Percentiles rank a stretch among this genome's conserved stretches.
Conservation (phyloP, 1,284 basidiomycete species). For the Marasmius fiardii region DNA sequence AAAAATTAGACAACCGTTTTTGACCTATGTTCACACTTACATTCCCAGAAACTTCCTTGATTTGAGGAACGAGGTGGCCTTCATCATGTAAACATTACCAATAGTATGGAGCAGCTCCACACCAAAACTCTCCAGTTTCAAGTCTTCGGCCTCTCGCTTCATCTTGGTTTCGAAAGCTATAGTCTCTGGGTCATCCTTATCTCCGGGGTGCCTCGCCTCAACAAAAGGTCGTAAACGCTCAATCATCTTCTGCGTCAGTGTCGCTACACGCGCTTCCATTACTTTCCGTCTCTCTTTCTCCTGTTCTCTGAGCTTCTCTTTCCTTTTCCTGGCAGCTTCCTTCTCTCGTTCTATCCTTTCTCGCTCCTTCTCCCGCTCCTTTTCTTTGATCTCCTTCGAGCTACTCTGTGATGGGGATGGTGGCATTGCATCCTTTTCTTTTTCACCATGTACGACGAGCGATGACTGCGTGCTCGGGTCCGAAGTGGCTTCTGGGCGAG, state of each 20-base stretch:
- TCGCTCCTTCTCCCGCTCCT: constrained; percentile 48
- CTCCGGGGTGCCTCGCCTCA: constrained; percentile 86
- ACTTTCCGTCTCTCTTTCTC: constrained; percentile 78
- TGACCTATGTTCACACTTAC: constrained; percentile 38
- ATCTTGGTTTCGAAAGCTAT: constrained; percentile 75
- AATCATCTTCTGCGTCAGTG: constrained; percentile 73
- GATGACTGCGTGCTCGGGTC: constrained; percentile 7
- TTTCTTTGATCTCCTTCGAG: constrained; percentile 21
- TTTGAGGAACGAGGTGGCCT: constrained; percentile 91
- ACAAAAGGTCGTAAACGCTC: constrained; percentile 87
- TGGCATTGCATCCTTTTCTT: background rate
- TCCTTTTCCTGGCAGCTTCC: constrained; percentile 21
- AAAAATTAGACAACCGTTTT: constrained; percentile 8
- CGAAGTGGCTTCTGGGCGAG: constrained; percentile 6
- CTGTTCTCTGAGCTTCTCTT: constrained; percentile 70
- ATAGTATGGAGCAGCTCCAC: constrained; percentile 91
- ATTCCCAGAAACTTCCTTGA: constrained; percentile 88
- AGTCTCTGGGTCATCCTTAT: constrained; percentile 83
- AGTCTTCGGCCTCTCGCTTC: constrained; percentile 87
- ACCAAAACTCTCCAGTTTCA: constrained; percentile 98
- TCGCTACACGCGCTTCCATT: constrained; percentile 74
- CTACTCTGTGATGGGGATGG: constrained; percentile 20
- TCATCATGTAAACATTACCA: constrained; percentile 89
- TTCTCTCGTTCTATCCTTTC: constrained; percentile 83
- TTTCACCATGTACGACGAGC: constrained; percentile 10